Conservation (phyloP, 768 basidiomycete species). For the Hygrocybe punicea region DNA sequence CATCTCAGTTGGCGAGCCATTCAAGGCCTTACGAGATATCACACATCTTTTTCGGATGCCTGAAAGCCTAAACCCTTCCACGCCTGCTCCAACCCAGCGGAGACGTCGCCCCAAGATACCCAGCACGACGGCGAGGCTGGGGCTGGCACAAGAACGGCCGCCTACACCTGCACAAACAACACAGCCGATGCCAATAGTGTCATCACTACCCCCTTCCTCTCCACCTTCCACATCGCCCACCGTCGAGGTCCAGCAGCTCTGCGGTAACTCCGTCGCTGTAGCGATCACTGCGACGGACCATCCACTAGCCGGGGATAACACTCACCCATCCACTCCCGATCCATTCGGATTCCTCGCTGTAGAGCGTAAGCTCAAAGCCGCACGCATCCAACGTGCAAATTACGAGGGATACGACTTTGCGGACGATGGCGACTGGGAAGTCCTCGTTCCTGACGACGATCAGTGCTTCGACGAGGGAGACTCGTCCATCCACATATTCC, state of each 20-base stretch:
- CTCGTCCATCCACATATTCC: not conserved
- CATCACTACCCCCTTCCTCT: not conserved
- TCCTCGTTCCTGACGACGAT: not conserved
- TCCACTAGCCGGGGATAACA: not conserved
- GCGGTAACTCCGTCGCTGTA: too few relatives aligned
- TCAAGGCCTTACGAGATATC: too few relatives aligned
- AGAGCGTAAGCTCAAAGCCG: not conserved
- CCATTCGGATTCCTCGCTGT: slow-evolving; percentile 6
- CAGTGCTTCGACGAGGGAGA: not conserved
- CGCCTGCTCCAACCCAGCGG: not conserved
- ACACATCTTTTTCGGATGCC: too few relatives aligned
- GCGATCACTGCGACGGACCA: not conserved
- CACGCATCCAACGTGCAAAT: not conserved
- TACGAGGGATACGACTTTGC: not conserved
- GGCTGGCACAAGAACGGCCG: not conserved
- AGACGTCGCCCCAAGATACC: not conserved
- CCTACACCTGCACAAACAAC: not conserved
- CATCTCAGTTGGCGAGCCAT: too few relatives aligned
- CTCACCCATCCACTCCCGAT: not conserved
- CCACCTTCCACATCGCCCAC: not conserved
- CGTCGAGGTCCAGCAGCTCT: too few relatives aligned
- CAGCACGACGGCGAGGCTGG: not conserved
- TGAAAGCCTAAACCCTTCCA: not conserved
- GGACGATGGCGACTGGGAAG: not conserved
- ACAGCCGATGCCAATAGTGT: not conserved